Percentiles rank a stretch among this genome's conserved stretches.
These are phyloP conservation scores for Fusarium penzigii DNA, from an alignment of 2,329 filamentous ascomycete species.

Conservation along the genomic window DNA sequence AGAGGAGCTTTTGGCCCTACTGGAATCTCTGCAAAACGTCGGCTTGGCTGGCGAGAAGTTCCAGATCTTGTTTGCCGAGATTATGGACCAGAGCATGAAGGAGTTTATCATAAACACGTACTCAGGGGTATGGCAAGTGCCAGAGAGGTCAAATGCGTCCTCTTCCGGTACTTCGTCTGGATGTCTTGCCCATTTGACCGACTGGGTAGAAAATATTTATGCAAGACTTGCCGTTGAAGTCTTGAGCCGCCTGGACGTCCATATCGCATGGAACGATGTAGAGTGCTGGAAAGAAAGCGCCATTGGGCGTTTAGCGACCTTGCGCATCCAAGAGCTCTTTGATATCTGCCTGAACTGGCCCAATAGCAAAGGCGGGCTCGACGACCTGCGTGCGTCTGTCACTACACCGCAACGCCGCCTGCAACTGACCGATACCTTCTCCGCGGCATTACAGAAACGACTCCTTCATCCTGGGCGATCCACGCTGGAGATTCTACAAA, in stretches of 20 bases:
- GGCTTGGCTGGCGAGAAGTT: slow-evolving; percentile 70
- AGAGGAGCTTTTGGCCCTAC: slow-evolving; percentile 54
- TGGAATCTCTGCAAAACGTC: slow-evolving; percentile 62
- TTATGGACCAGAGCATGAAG: slow-evolving; percentile 67
- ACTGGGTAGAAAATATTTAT: slow-evolving; percentile 71
- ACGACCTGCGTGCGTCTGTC: slow-evolving; percentile 72
- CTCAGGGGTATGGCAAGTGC: slow-evolving; percentile 58
- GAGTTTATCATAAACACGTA: slow-evolving; percentile 63
- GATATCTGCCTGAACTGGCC: slow-evolving; percentile 80
- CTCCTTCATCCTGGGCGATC: slow-evolving; percentile 75
- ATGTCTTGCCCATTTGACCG: slow-evolving; percentile 59
- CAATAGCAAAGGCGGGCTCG: slow-evolving; percentile 66
- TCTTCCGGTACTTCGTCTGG: slow-evolving; percentile 43
- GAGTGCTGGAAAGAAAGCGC: slow-evolving; percentile 72
- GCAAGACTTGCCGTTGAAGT: slow-evolving; percentile 65
- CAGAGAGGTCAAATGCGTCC: slow-evolving; percentile 15
- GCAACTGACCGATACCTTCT: slow-evolving; percentile 70
- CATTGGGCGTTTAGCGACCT: slow-evolving; percentile 64
- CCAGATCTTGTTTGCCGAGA: slow-evolving; percentile 70
- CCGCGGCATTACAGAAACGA: slow-evolving; percentile 62
- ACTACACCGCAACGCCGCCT: slow-evolving; percentile 68
- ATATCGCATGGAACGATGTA: slow-evolving; percentile 56
- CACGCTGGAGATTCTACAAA: slow-evolving; percentile 72
- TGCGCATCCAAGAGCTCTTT: slow-evolving; percentile 72
- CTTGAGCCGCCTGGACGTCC: slow-evolving; percentile 47